Conservation (phyloP, 2,329 filamentous ascomycete genomes). For the Paecilomyces sp. region DNA sequence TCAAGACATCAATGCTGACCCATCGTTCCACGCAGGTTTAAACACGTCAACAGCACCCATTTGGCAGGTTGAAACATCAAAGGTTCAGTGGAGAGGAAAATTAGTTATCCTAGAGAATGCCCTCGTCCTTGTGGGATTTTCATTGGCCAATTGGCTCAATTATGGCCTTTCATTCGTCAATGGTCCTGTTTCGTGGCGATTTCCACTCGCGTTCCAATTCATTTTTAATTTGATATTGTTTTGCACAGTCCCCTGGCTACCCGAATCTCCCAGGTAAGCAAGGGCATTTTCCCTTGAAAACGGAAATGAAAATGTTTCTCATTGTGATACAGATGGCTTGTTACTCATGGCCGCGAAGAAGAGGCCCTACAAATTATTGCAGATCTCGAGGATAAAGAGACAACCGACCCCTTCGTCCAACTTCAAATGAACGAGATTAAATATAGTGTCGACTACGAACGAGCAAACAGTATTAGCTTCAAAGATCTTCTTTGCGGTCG, state of each 20-base stretch:
- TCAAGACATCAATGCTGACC: too few species aligned
- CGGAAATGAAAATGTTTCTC: too few species aligned
- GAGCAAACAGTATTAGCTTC: conserved; percentile 11
- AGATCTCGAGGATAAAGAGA: conserved; percentile 13
- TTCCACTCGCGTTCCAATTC: conserved; percentile 44
- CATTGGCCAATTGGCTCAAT: conserved; percentile 46
- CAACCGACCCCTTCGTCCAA: conserved; percentile 33
- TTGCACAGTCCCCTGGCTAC: too few species aligned
- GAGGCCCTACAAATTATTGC: conserved; percentile 32
- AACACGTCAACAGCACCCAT: conserved; percentile 45
- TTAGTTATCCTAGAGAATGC: conserved; percentile 44
- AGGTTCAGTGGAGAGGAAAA: conserved; percentile 39
- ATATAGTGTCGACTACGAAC: conserved; percentile 41
- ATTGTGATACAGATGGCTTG: conserved; percentile 11
- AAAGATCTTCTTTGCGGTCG: conserved; percentile 36
- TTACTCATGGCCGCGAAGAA: conserved; percentile 24
- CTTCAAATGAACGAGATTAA: conserved; percentile 38
- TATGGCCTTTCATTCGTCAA: conserved; percentile 43
- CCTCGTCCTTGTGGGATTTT: conserved; percentile 46
- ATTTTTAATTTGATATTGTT: conserved; percentile 32
- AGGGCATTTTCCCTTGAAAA: too few species aligned
- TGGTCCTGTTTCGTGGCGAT: conserved; percentile 38
- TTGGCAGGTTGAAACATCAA: conserved; percentile 46
- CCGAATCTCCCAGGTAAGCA: too few species aligned
- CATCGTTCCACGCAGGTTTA: too few species aligned